Evolutionary conservation across 2,329 filamentous ascomycete genomes (phyloP), one percentile per base, ranked within the genome.

Genomic region (Diplocarpon mali): DNA sequence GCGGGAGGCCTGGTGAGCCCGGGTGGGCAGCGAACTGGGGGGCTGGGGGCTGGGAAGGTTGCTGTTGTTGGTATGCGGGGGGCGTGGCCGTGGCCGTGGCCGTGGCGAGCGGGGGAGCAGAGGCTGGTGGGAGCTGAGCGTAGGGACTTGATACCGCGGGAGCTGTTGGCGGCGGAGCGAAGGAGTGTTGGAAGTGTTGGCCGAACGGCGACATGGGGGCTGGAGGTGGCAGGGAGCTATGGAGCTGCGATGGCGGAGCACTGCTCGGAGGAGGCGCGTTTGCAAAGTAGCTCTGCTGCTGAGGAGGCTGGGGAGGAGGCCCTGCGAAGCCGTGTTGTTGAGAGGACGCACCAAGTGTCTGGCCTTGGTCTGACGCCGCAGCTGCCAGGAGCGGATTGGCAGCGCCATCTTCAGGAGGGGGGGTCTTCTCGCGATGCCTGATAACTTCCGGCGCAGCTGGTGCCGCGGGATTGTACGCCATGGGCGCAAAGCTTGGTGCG

Each of bases 381-480:
- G 74, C 75, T 40, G 74, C 72, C 4, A 72, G 70, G 16, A 81
- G 63, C 2, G 76, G 77, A 53, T 78, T 74, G 2, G 69, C 65
- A 11, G 70, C 74, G 32, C 70, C 76, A 55, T 88, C 84, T 29
- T 80, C 75, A 3, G 81, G 82, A 3, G 85, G 76, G 1, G 84
- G 85, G 0, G 85, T 90, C 70, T 88, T 88, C 62, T 89, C 85
- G 38, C 85, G 73, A 60, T 85, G 76, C 15, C 73, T 69, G 41
- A 88, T 78, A 16, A 75, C 70, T 61, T 89, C 84, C 0, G 84
- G 83, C 0, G 83, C 82, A 0, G 83, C 72, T 4, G 85, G 85
- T 1, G 84, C 83, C 0, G 85, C 84, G 2, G 85, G 85, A 59
- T 89, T 89, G 60, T 89, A 89, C 2, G 82, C 75, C 66, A 85